A percentile compares a stretch with the other conserved stretches of the same genome.
These are phyloP conservation scores for Singerocomus inundabilis DNA, from an alignment of 1,284 basidiomycete genomes.

Conservation along the genomic window DNA sequence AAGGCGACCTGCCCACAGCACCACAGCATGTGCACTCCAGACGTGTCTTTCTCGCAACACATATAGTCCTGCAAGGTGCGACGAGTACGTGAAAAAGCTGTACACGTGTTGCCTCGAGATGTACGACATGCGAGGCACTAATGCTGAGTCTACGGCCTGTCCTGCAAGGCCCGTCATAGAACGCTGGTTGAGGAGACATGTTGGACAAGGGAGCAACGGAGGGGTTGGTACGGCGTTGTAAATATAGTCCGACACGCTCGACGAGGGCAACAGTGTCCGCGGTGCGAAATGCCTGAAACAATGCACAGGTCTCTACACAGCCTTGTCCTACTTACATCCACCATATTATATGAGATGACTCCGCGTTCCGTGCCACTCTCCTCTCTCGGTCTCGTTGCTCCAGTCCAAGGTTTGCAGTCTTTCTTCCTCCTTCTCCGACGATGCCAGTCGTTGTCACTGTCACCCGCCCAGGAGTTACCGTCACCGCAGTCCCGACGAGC, in stretches of 20 bases:
- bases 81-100: slow-evolving; percentile 43
- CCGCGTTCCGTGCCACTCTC: neutral
- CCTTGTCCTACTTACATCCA: neutral
- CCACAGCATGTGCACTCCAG: slow-evolving; percentile 60
- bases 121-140: slow-evolving; percentile 44
- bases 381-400: neutral
- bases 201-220: neutral
- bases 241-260: slow-evolving; percentile 2
- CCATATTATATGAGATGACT: slow-evolving; percentile 2
- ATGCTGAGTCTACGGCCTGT: slow-evolving; percentile 56
- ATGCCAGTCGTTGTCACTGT: slow-evolving; percentile 17
- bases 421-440: neutral
- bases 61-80: slow-evolving; percentile 62
- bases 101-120: slow-evolving; percentile 38
- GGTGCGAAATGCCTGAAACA: slow-evolving; percentile 6
- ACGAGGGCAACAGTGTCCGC: slow-evolving; percentile 9
- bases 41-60: slow-evolving; percentile 62
- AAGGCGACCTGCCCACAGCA: neutral
- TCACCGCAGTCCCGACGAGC: slow-evolving; percentile 5
- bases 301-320: slow-evolving; percentile 18
- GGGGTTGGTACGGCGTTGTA: too few relatives aligned
- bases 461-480: neutral
- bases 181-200: slow-evolving; percentile 51
- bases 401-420: neutral
- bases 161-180: slow-evolving; percentile 53